Conservation (phyloP, 345 rosid genomes). For the Salix udensis region DNA sequence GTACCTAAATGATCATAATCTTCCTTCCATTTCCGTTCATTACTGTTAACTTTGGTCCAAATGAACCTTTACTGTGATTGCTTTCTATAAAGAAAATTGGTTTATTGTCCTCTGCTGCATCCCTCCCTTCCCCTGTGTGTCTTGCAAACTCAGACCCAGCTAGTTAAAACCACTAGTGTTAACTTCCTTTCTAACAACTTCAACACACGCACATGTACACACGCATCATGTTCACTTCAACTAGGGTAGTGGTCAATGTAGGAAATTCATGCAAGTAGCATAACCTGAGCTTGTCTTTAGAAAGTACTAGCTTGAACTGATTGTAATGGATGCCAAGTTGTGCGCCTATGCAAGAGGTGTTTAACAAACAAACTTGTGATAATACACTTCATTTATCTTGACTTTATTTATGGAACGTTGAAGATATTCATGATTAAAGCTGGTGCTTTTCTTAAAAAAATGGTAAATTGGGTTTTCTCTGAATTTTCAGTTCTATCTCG, state of each 20-base stretch:
- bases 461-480: background rate
- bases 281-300: no score
- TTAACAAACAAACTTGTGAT: background rate
- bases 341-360: background rate
- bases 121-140: background rate
- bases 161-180: background rate
- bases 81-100: background rate
- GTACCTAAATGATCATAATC: slow-evolving; percentile 34
- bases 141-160: background rate
- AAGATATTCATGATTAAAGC: background rate
- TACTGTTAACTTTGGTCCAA: background rate
- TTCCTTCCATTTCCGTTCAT: background rate
- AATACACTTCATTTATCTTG: background rate
- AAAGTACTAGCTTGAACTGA: background rate
- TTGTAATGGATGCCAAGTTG: background rate
- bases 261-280: no score
- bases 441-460: no score
- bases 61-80: background rate
- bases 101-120: background rate
- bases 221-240: background rate
- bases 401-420: background rate
- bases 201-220: background rate
- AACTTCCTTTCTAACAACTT: background rate
- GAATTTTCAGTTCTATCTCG: background rate
- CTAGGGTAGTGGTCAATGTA: no score